Base-by-base conservation (phyloP, 495 filamentous ascomycete species). In the Sordaria brevicollis region DNA sequence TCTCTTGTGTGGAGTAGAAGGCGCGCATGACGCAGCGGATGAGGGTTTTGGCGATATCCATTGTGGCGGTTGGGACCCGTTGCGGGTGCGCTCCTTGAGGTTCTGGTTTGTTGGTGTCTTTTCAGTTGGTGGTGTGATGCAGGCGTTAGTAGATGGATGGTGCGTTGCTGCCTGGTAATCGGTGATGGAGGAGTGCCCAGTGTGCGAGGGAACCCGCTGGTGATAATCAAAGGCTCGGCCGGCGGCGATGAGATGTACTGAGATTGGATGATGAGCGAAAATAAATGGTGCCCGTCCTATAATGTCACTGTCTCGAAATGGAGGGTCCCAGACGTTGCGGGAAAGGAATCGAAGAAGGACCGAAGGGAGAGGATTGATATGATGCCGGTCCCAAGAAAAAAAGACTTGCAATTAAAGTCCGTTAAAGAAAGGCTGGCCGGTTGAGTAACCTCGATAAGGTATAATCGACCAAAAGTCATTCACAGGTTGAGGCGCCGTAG, bases 1-100 rank as follows among this genome's bases (percentile, higher is more conserved):
- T 90, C 74, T 97, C 91, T 70, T 93, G 88, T 65, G 90, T 93
- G 67, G 93, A 88, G 83, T 96, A 96, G 86, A 99, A 98, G 68
- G 93, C 90, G 77, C 95, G 94, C 70, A 89, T 90, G 67, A 94
- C 90, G 74, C 88, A 94, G 77, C 93, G 92, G 68, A 98, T 89
- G 72, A 99, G 90, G 15, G 89, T 89, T 77, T 92, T 91, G 37
- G 93, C 92, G 65, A 95, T 86, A 77, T 96, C 92, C 92, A 96
- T 96, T 43, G 34, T 75, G 67, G 65, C 34, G 34, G 65, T 69
- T 43, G 57, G 69, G n/a, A n/a, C 25, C 39, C 38, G 21, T 65
- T 31, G 35, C 17, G 37, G 39, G 38, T 54, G 38, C 17, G 5
- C 37, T 36, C 31, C 38, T 68, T 13, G 1, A 6, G 29, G 19